phyloP scores from a whole-genome alignment of 495 filamentous ascomycete genomes.

The Neurospora cerealis region DNA sequence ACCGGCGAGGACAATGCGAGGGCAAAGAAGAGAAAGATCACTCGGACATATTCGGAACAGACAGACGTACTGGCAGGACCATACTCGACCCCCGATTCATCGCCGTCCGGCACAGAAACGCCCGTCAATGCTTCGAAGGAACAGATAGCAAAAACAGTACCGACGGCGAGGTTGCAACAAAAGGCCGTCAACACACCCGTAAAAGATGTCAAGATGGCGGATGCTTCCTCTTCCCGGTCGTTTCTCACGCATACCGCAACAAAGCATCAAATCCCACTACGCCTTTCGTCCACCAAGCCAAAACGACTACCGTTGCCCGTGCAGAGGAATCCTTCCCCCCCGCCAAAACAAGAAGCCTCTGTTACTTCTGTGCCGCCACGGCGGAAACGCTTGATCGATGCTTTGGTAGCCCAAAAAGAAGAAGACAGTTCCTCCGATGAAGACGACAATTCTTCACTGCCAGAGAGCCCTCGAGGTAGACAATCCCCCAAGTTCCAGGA shows the following conservation, averaged over 20 bases:
- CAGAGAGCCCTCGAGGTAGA: neutral
- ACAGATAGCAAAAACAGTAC: slow-evolving; percentile 4
- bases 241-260: slow-evolving; percentile 16
- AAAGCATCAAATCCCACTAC: slow-evolving; percentile 29
- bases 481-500: slow-evolving; percentile 3
- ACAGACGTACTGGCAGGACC: slow-evolving; percentile 5
- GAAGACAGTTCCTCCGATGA: slow-evolving; percentile 12
- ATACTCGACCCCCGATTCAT: slow-evolving; percentile 22
- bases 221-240: slow-evolving; percentile 1
- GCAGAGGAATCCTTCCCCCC: slow-evolving; percentile 6
- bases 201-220: slow-evolving; percentile 15
- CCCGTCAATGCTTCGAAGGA: slow-evolving; percentile 1
- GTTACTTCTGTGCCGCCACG: slow-evolving; percentile 4
- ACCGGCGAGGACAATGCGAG: slow-evolving; percentile 6
- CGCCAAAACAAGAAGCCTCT: neutral
- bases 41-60: slow-evolving; percentile 15
- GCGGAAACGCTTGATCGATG: slow-evolving; percentile 45
- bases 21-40: slow-evolving; percentile 19
- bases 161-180: slow-evolving; percentile 1
- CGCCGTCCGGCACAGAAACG: slow-evolving; percentile 10
- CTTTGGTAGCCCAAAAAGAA: slow-evolving; percentile 35
- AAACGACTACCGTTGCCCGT: slow-evolving; percentile 2
- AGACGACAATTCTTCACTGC: slow-evolving; percentile 3
- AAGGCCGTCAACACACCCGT: slow-evolving; percentile 12
- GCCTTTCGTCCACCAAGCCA: slow-evolving; percentile 17